These are phyloP conservation scores for Epithemia pelagica DNA, from an alignment of 108 stramenopile genomes.

Conservation along the genomic window DNA sequence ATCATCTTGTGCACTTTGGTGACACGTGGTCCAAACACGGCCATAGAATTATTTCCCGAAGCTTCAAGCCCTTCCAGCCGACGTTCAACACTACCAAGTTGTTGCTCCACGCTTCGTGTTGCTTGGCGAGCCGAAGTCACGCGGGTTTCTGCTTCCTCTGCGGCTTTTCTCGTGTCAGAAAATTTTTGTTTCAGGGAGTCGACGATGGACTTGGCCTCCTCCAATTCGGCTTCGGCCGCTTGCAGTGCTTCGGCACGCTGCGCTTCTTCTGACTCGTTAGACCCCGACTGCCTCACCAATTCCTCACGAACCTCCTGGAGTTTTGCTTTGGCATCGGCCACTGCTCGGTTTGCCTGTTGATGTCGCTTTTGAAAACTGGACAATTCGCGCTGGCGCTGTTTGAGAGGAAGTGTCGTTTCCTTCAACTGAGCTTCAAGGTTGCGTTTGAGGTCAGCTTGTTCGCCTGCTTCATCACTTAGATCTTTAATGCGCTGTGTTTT, in stretches of 20 bases:
- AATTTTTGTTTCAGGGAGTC: constrained; percentile 33
- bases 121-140: constrained; percentile 26
- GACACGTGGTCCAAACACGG: constrained; percentile 59
- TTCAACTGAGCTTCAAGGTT: constrained; percentile 54
- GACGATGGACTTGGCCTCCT: constrained; percentile 35
- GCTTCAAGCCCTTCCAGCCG: constrained; percentile 35
- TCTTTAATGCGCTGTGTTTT: constrained; percentile 31
- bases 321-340: constrained; percentile 32
- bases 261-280: constrained; percentile 58
- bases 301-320: constrained; percentile 55
- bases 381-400: constrained; percentile 32
- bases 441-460: constrained; percentile 39
- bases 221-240: constrained; percentile 30
- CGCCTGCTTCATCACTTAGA: constrained; percentile 51
- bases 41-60: constrained; percentile 43
- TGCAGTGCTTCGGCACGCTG: constrained; percentile 21
- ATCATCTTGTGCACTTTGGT: constrained; percentile 23
- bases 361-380: constrained; percentile 34
- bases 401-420: constrained; percentile 33
- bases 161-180: constrained; percentile 17
- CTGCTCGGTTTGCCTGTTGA: constrained; percentile 16
- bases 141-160: constrained; percentile 47
- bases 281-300: constrained; percentile 45
- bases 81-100: constrained; percentile 32
- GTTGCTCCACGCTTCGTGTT: constrained; percentile 18